Evolutionary conservation across 2,329 filamentous ascomycete species (phyloP).

Genomic region (Sphaerulina vaccinii): DNA sequence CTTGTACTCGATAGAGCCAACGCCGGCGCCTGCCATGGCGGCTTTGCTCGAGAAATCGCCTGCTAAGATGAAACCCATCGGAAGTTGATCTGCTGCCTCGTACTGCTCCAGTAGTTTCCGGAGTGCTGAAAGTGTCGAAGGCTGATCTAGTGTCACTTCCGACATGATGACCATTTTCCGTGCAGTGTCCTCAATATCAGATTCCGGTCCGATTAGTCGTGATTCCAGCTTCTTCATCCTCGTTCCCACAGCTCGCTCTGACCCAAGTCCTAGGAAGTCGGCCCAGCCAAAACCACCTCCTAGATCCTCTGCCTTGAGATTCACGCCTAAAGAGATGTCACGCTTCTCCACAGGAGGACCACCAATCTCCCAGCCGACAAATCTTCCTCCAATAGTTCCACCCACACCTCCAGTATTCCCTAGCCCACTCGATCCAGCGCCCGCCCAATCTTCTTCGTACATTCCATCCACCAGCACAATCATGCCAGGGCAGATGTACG

Average conservation of each 20-base stretch:
- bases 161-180: constrained; percentile 72
- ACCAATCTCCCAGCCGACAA: constrained; percentile 85
- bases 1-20: constrained; percentile 90
- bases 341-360: constrained; percentile 89
- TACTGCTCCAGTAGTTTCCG: constrained; percentile 76
- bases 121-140: constrained; percentile 76
- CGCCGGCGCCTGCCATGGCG: constrained; percentile 63
- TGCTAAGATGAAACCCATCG: constrained; percentile 76
- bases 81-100: constrained; percentile 59
- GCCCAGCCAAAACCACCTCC: constrained; percentile 93
- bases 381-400: constrained; percentile 86
- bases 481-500: constrained; percentile 95
- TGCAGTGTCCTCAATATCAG: constrained; percentile 25
- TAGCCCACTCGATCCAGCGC: constrained; percentile 55
- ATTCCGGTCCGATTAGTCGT: constrained; percentile 54
- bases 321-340: constrained; percentile 71
- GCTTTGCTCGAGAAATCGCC: constrained; percentile 74
- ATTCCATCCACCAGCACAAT: constrained; percentile 90
- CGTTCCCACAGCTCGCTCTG: constrained; percentile 76
- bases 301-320: constrained; percentile 52
- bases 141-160: constrained; percentile 82
- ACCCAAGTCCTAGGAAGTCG: constrained; percentile 89
- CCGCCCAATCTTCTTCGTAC: constrained; percentile 90
- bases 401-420: constrained; percentile 80
- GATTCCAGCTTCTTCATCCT: constrained; percentile 81